Evolutionary conservation across 495 filamentous ascomycete genomes (phyloP).

Genomic region (Choiromyces venosus): DNA sequence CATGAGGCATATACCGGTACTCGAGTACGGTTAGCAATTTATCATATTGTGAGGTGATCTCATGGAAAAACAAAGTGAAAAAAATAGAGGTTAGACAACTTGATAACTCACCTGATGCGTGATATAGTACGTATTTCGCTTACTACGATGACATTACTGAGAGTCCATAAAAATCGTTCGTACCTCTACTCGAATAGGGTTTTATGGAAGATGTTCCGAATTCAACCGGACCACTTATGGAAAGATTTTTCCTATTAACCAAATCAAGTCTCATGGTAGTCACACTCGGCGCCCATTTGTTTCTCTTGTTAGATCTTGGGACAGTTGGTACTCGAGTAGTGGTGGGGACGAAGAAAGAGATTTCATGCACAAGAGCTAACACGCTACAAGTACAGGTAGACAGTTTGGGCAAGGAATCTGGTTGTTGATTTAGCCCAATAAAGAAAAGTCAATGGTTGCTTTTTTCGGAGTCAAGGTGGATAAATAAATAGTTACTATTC

Average conservation of each 20-base stretch:
- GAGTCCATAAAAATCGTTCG: not conserved
- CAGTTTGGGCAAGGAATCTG: not conserved
- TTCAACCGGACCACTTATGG: not conserved
- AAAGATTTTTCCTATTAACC: not conserved
- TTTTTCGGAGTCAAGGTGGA: not conserved
- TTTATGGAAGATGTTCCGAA: not conserved
- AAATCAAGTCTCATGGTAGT: not conserved
- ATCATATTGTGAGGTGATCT: not conserved
- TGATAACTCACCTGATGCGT: not conserved
- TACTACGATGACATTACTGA: not conserved
- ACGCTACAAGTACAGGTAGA: not conserved
- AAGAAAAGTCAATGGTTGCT: not conserved
- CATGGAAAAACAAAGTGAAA: not conserved
- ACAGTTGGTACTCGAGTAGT: too few species aligned
- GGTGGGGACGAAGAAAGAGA: not conserved
- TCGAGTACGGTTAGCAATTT: not conserved
- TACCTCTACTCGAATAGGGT: not conserved
- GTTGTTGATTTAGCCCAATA: not conserved
- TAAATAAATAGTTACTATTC: too few species aligned
- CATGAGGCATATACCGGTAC: not conserved
- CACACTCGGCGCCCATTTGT: not conserved
- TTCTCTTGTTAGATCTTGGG: not conserved
- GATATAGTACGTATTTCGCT: too few species aligned
- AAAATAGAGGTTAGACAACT: not conserved
- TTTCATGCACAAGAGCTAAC: not conserved